phyloP scores from a whole-genome alignment of 768 basidiomycete genomes.

The Termitomyces sp. region DNA sequence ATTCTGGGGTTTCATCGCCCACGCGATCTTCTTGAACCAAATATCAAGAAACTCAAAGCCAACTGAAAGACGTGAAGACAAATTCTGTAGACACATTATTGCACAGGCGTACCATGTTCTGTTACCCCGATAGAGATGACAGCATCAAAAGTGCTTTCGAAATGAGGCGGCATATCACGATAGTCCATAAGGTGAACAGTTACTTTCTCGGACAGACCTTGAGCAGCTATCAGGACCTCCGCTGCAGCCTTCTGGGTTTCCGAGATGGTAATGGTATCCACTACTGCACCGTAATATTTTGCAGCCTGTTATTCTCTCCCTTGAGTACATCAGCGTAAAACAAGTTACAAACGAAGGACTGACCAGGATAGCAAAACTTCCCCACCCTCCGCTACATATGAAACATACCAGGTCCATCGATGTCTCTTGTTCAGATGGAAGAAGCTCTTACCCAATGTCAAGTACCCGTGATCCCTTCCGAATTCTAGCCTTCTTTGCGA shows the following conservation, averaged over 20 bases:
- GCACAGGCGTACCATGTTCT: constrained; percentile 20
- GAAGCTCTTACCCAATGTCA: constrained; percentile 5
- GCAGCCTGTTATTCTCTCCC: constrained; percentile 12
- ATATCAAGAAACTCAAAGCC: constrained; percentile 1
- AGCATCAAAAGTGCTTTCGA: constrained; percentile 48
- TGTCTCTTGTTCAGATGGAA: background rate
- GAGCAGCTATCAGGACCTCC: constrained; percentile 47
- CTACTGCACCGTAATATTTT: constrained; percentile 44
- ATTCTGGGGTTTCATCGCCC: constrained; percentile 8
- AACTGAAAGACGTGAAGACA: background rate
- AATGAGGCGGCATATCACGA: constrained; percentile 47
- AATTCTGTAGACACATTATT: background rate
- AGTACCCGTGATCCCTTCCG: constrained; percentile 5
- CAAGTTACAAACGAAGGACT: background rate
- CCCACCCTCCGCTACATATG: constrained; percentile 1
- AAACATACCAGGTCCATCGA: background rate
- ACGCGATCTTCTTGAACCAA: constrained; percentile 8
- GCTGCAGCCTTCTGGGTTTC: constrained; percentile 57
- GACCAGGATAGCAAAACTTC: constrained; percentile 7
- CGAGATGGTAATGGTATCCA: constrained; percentile 64
- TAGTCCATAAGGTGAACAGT: constrained; percentile 67
- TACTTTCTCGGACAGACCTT: constrained; percentile 42
- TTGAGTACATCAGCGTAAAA: background rate
- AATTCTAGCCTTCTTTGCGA: constrained; percentile 5
- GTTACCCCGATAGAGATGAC: constrained; percentile 43